phyloP scores from a whole-genome alignment of 2,329 filamentous ascomycete genomes.

The Pseudogymnoascus sp. region DNA sequence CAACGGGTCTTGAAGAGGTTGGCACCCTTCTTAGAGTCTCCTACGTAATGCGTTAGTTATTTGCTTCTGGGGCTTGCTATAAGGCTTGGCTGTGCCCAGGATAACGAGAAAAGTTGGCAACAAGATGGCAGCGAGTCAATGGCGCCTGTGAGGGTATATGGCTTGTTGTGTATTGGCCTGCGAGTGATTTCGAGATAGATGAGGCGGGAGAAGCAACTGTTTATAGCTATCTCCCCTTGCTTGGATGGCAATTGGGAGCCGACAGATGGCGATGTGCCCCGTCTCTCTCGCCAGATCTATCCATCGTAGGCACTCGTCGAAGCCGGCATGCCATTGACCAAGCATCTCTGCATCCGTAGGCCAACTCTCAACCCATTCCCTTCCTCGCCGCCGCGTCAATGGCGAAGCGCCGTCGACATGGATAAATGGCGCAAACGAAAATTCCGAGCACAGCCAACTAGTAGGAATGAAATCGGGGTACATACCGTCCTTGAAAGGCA shows the following conservation, averaged over 20 bases:
- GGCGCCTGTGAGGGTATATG: background rate
- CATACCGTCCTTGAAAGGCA: conserved; percentile 34
- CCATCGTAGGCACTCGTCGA: background rate
- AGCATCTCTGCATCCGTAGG: background rate
- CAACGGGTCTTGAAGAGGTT: conserved; percentile 99
- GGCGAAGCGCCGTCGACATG: conserved; percentile 1
- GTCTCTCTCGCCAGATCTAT: background rate
- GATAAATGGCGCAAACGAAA: conserved; percentile 18
- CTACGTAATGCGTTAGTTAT: conserved; percentile 37
- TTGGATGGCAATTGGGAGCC: background rate
- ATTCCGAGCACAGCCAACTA: conserved; percentile 7
- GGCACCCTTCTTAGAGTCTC: conserved; percentile 93
- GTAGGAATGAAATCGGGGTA: conserved; percentile 13
- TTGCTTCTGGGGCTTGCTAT: background rate
- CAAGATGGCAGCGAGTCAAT: background rate
- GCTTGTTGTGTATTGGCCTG: background rate
- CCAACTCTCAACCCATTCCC: background rate
- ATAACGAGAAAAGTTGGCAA: background rate
- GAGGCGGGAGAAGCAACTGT: background rate
- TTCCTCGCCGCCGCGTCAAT: conserved; percentile 5
- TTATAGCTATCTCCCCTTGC: background rate
- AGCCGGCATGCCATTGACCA: background rate
- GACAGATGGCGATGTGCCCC: background rate
- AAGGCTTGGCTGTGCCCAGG: background rate
- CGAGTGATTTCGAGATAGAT: background rate